These are phyloP conservation scores for Ophiostoma himal-ulmi DNA, from an alignment of 2,329 filamentous ascomycete genomes.

Conservation along the genomic window DNA sequence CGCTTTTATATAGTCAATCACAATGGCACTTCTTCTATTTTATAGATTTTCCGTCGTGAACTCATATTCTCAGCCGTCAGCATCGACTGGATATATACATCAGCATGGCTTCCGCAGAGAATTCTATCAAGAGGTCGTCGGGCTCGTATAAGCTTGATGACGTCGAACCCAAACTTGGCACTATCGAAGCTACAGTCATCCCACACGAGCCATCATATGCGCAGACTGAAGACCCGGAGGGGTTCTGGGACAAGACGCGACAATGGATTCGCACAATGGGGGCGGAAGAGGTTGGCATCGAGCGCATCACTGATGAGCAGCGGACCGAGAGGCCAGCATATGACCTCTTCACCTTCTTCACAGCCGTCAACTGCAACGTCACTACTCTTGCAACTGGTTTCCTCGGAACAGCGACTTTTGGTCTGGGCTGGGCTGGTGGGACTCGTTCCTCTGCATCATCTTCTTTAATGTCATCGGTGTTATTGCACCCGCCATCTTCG, in stretches of 20 bases:
- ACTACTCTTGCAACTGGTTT: slow-evolving; percentile 4
- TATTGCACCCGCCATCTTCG: not conserved
- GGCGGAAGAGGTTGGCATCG: slow-evolving; percentile 4
- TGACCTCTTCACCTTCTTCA: not conserved
- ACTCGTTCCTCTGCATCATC: slow-evolving; percentile 3
- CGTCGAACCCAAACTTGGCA: not conserved
- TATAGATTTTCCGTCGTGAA: not conserved
- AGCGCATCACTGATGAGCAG: slow-evolving; percentile 9
- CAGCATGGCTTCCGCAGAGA: not conserved
- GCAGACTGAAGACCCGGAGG: not conserved
- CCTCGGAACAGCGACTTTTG: not conserved
- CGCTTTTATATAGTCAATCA: not conserved
- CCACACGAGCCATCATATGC: not conserved
- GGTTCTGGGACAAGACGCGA: not conserved
- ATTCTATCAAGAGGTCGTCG: not conserved
- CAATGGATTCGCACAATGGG: slow-evolving; percentile 4
- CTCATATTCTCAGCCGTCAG: not conserved
- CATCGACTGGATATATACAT: not conserved
- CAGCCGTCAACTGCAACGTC: slow-evolving; percentile 7
- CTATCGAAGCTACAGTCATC: not conserved
- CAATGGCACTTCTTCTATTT: not conserved
- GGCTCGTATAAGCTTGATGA: not conserved
- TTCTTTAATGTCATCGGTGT: not conserved
- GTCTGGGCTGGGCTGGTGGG: slow-evolving; percentile 7
- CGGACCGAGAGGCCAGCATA: not conserved